Base-by-base conservation (phyloP, 305 asterid species). In the Nicotiana rustica region DNA sequence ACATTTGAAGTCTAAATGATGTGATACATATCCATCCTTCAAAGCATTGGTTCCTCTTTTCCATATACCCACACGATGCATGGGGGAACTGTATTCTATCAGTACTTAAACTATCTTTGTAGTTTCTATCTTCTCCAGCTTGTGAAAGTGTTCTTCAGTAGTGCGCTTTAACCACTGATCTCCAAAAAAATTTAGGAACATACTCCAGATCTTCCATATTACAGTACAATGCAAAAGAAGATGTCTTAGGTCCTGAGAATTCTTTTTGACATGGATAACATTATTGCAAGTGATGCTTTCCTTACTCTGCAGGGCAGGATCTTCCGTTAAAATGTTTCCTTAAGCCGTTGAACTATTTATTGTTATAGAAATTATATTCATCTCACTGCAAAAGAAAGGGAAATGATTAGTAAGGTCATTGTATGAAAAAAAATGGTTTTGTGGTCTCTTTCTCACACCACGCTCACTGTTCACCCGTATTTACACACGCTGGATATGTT, bases 241-340 rank as follows among this genome's bases (percentile, higher is more conserved):
- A 73, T 73, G 21, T 25, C 64, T 49, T 73, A 38, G 15, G 44
- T 73, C 79, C 21, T 73, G 79, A 49, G 64, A 73, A 73, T 73
- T 21, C 79, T 73, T 49, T 49, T 25, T 41, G 2, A 41, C 79
- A 14, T 0, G 5, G 14, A 13, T 49, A 49, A 49, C 21, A 49
- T 49, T 25, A 14, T 73, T 49, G 61, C 79, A 49, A 49, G 44
- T 49, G 17, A 49, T 21, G 79, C 8, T 3, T 47, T 47, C 38
- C 62, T 71, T 21, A 47, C 64, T 47, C 62, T 73, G 79, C 79
- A 25, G 44, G 64, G 47, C 47, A 2, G 4, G 21, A 4, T 73
- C 79, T 73, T 73, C 18, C 62, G 29, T 73, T 73, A 13, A 73
- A 49, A 73, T 47, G 21, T 21, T 47, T 44, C 29, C 62, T 73